Evolutionary conservation across 768 basidiomycete species (phyloP), one percentile per base, ranked within the genome.

Genomic region (Lactifluus volemus): DNA sequence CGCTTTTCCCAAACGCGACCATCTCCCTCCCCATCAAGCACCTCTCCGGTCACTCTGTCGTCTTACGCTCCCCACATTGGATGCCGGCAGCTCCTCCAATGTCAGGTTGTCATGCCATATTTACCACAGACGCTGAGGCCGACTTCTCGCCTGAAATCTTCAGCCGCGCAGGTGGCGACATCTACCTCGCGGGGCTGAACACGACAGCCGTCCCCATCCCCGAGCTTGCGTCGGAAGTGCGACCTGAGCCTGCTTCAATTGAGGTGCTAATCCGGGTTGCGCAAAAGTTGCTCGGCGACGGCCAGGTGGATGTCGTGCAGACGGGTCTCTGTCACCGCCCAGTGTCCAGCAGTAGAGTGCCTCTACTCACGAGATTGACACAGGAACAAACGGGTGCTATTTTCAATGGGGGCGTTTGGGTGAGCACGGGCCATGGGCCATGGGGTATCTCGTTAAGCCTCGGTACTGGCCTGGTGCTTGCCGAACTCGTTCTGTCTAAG

Each of bases 371-470:
- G 30, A 59, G 61, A 14, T 58, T 76, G 60, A 57, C 61, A 41
- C 59, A 63, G 51, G 65, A 68, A 48, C 67, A 70, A 53, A 66
- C 72, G 49, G 71, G 73, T 41, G 65, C 67, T 36, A 68, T 65
- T 50, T 44, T 56, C 25, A 62, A 57, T 34, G 63, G 65, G 44
- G 68, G 68, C 9, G 68, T 73, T 51, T 73, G 67, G 58, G 65
- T 75, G 52, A 69, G 73, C 32, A 69, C 72, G 0, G 75, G 74
- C 4, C 74, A 74, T 55, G 75, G 74, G n/a, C 73, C 74, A 34
- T 77, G 76, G 75, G 73, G 73, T 49, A 72, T 74, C 60, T 64
- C 64, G 30, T 55, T 73, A 47, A 68, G 71, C 47, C 66, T 73
- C 17, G 73, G 71, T 41, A 72, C 71, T 47, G 73, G 73, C 25